Evolutionary conservation across 2,329 filamentous ascomycete genomes (phyloP).

Genomic region (Botrytis sinoallii): DNA sequence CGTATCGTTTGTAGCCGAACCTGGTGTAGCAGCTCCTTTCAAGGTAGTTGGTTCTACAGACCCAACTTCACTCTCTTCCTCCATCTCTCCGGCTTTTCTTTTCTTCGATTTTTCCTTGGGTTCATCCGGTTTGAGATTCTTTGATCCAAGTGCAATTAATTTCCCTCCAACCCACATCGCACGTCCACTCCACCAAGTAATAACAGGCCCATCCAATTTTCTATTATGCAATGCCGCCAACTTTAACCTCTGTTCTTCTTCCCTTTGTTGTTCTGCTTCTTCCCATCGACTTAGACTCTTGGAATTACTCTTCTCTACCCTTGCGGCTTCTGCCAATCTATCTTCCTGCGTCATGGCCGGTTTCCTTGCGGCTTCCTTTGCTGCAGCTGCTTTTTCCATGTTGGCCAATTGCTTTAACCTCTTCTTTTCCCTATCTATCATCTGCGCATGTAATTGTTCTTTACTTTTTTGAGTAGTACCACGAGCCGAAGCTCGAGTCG

Average conservation of each 20-base stretch:
- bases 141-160: slow-evolving; percentile 63
- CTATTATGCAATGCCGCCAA: slow-evolving; percentile 85
- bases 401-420: slow-evolving; percentile 66
- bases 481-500: slow-evolving; percentile 59
- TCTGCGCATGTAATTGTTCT: slow-evolving; percentile 59
- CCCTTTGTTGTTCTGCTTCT: slow-evolving; percentile 82
- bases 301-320: slow-evolving; percentile 80
- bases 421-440: slow-evolving; percentile 69
- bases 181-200: slow-evolving; percentile 91
- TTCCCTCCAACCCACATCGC: slow-evolving; percentile 77
- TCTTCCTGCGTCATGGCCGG: slow-evolving; percentile 88
- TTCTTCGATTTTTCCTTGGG: slow-evolving; percentile 48
- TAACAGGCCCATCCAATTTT: slow-evolving; percentile 81
- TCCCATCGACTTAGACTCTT: slow-evolving; percentile 94
- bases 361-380: slow-evolving; percentile 67
- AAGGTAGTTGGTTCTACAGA: slow-evolving; percentile 4
- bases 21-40: background rate
- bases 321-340: slow-evolving; percentile 74
- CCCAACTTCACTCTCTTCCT: slow-evolving; percentile 25
- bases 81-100: slow-evolving; percentile 56
- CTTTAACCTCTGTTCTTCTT: slow-evolving; percentile 77
- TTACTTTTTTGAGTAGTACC: slow-evolving; percentile 61
- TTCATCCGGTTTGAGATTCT: slow-evolving; percentile 60
- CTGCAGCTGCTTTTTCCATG: slow-evolving; percentile 59
- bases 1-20: background rate